Percentiles rank a stretch among this genome's conserved stretches.
Conservation (phyloP, 352 stramenopile genomes). For the Phytophthora melonis region DNA sequence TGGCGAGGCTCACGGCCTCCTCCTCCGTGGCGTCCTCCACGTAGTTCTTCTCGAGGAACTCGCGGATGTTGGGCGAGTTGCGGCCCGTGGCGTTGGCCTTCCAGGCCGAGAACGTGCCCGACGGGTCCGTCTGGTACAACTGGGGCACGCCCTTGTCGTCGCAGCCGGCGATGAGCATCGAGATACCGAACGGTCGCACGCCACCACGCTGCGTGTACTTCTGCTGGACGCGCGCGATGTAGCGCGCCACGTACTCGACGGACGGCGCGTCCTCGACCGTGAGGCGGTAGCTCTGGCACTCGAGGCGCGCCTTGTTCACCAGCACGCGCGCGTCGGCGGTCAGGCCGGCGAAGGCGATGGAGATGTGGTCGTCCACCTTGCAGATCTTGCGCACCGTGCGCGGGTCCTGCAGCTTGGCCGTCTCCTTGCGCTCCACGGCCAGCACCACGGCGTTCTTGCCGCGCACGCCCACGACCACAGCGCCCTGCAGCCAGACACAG, state of each 20-base stretch:
- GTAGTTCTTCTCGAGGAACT: slow-evolving; percentile 99
- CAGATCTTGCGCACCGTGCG: slow-evolving; percentile 99
- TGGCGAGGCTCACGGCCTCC: slow-evolving; percentile 92
- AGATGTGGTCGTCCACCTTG: slow-evolving; percentile 98
- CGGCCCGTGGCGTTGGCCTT: slow-evolving; percentile 98
- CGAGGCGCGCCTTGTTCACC: slow-evolving; percentile 96
- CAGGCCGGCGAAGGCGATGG: slow-evolving; percentile 98
- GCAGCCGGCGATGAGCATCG: slow-evolving; percentile 97
- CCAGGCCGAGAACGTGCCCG: slow-evolving; percentile 98
- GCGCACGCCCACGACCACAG: slow-evolving; percentile 97
- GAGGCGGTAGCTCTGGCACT: slow-evolving; percentile 98
- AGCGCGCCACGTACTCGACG: slow-evolving; percentile 98
- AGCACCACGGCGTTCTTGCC: slow-evolving; percentile 97
- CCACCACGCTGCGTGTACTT: slow-evolving; percentile 98
- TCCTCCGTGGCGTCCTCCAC: slow-evolving; percentile 92
- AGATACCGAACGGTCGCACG: slow-evolving; percentile 99
- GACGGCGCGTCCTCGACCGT: slow-evolving; percentile 95
- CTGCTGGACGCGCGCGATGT: slow-evolving; percentile 98
- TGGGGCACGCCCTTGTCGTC: slow-evolving; percentile 92
- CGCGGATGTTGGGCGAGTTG: slow-evolving; percentile 97
- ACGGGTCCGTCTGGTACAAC: slow-evolving; percentile 98
- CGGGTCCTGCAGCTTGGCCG: slow-evolving; percentile 95
- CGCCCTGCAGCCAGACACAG: slow-evolving; percentile 70
- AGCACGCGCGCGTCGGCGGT: slow-evolving; percentile 98
- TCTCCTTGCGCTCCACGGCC: slow-evolving; percentile 92